phyloP scores from a whole-genome alignment of 176 grass and related monocot genomes.

The Otatea glauca region DNA sequence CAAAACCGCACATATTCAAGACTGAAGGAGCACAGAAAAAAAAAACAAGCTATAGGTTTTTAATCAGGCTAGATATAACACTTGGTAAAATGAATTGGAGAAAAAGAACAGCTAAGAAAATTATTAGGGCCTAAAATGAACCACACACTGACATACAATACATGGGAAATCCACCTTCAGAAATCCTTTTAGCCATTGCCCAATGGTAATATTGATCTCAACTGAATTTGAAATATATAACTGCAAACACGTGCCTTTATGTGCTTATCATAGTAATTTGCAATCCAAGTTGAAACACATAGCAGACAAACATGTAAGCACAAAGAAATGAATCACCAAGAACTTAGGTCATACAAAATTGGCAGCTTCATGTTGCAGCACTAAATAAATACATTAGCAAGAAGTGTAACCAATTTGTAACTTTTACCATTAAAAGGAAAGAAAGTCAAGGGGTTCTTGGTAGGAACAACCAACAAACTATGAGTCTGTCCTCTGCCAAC shows the following conservation, averaged over 20 bases:
- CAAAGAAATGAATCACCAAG: too few species aligned
- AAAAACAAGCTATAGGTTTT: background rate
- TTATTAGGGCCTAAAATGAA: background rate
- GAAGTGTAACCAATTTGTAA: too few species aligned
- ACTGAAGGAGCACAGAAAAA: background rate
- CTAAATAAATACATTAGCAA: too few species aligned
- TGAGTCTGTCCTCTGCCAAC: too few species aligned
- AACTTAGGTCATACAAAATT: too few species aligned
- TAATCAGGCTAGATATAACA: background rate
- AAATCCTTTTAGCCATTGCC: background rate
- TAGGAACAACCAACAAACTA: too few species aligned
- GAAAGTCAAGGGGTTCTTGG: too few species aligned
- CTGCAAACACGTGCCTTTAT: background rate
- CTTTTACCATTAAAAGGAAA: too few species aligned
- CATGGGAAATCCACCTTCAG: background rate
- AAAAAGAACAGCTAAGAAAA: background rate
- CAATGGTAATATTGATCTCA: slow-evolving; percentile 1
- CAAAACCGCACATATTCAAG: background rate
- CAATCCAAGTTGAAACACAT: too few species aligned
- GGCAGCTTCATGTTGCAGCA: too few species aligned
- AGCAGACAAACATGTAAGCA: too few species aligned
- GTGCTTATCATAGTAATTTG: too few species aligned
- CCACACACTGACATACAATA: background rate
- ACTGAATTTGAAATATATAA: slow-evolving; percentile 20
- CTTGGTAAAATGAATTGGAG: background rate